A percentile compares a stretch with the other conserved stretches of the same genome.
phyloP scores from a whole-genome alignment of 495 filamentous ascomycete species.

The Xeromyces bisporus region DNA sequence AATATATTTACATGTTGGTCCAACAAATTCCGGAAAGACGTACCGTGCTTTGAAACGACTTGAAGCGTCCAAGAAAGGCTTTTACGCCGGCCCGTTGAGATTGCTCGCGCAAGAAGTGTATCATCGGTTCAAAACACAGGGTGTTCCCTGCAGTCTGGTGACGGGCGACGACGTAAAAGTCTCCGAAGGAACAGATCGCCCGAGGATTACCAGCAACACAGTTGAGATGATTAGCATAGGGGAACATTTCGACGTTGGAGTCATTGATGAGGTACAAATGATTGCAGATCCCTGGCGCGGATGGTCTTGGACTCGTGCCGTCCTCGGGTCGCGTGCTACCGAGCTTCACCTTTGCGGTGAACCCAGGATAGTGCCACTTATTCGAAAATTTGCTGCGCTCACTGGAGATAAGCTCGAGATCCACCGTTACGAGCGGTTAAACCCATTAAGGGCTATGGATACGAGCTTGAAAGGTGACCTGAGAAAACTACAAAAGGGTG shows the following conservation, averaged over 20 bases:
- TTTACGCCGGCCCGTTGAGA: slow-evolving; percentile 83
- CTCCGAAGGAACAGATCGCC: slow-evolving; percentile 26
- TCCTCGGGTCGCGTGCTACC: slow-evolving; percentile 67
- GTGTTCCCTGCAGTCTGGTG: slow-evolving; percentile 57
- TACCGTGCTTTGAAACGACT: slow-evolving; percentile 87
- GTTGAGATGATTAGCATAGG: slow-evolving; percentile 88
- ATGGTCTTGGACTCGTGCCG: slow-evolving; percentile 93
- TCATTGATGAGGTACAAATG: slow-evolving; percentile 99
- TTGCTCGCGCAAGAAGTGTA: slow-evolving; percentile 90
- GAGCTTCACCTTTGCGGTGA: slow-evolving; percentile 95
- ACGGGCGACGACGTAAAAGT: slow-evolving; percentile 78
- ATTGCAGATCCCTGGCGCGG: slow-evolving; percentile 64
- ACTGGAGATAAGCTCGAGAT: slow-evolving; percentile 73
- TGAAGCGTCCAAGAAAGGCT: slow-evolving; percentile 53
- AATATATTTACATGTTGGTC: slow-evolving; percentile 86
- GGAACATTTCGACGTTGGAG: slow-evolving; percentile 60
- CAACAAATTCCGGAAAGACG: slow-evolving; percentile 97
- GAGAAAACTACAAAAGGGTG: slow-evolving; percentile 60
- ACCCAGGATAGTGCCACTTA: slow-evolving; percentile 59
- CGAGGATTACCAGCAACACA: slow-evolving; percentile 62
- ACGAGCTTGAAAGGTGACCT: slow-evolving; percentile 45
- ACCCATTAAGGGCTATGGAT: slow-evolving; percentile 48
- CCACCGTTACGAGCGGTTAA: slow-evolving; percentile 67
- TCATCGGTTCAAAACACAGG: slow-evolving; percentile 57
- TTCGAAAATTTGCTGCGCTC: slow-evolving; percentile 58